Base-by-base conservation (phyloP, 2,329 filamentous ascomycete genomes). In the Talaromyces sp. region DNA sequence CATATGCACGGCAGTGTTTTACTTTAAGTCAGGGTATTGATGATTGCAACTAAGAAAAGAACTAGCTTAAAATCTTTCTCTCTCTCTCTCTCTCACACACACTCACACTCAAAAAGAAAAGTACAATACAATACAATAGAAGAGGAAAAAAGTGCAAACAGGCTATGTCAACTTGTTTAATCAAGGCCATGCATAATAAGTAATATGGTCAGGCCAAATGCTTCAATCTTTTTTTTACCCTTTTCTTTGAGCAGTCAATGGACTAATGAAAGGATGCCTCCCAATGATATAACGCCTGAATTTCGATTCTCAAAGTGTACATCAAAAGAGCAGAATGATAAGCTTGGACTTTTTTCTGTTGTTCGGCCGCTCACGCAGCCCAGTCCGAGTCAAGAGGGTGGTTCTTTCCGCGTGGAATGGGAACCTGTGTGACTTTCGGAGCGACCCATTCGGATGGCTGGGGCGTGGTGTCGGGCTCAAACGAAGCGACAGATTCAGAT, bases 341-440 rank as follows among this genome's bases (percentile, higher is more conserved):
- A 25, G 42, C 28, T 28, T 28, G 28, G 28, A 28, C 28, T 28
- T 14, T 52, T 21, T 12, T 48, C 44, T 28, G 5, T 33, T 57
- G 14, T 42, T 16, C 11, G 9, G 37, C 9, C 23, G 6, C 16
- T 42, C 64, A 78, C 31, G 76, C 76, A 61, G 73, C 75, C 77
- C 77, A 80, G 67, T 80, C 77, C 54, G 77, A 79, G 67, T 80
- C 77, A 58, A 77, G 70, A 48, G 77, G 77, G 68, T 80, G 77
- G 9, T 76, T 75, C 69, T 77, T 76, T 68, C 71, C 66, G 25
- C 69, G 63, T 37, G 63, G 61, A 61, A 66, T 35, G 7, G 63
- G 59, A n/a, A 64, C 39, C n/a, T 58, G 52, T 7, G 74, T 73
- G 52, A 75, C 72, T 63, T 73, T 73, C 23, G 72, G 72, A 66